These are phyloP conservation scores for Mucor saturninus DNA, from an alignment of 371 early-diverging fungal species.

Conservation along the genomic window DNA sequence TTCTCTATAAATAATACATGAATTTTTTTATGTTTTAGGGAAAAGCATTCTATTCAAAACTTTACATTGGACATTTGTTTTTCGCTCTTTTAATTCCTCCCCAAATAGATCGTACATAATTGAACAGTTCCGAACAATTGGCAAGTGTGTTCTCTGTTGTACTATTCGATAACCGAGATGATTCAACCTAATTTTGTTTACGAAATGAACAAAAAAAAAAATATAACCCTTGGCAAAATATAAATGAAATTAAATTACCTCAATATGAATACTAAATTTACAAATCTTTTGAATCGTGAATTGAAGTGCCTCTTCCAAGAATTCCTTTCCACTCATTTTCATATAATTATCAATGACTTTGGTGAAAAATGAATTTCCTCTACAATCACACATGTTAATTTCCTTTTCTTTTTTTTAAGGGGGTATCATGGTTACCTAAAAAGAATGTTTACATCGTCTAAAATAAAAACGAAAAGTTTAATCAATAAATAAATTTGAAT, in stretches of 20 bases:
- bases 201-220: background rate
- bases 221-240: background rate
- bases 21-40: background rate
- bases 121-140: slow-evolving; percentile 23
- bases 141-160: slow-evolving; percentile 16
- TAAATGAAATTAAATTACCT: slow-evolving; percentile 22
- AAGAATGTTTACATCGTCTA: slow-evolving; percentile 60
- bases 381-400: slow-evolving; percentile 22
- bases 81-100: slow-evolving; percentile 29
- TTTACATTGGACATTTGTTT: slow-evolving; percentile 37
- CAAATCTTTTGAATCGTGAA: slow-evolving; percentile 64
- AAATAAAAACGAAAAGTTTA: background rate
- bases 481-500: too few species aligned
- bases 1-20: slow-evolving; percentile 26
- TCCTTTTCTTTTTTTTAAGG: slow-evolving; percentile 1
- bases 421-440: slow-evolving; percentile 39
- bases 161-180: slow-evolving; percentile 25
- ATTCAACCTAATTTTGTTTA: slow-evolving; percentile 26
- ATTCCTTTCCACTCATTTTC: slow-evolving; percentile 76
- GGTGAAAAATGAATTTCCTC: slow-evolving; percentile 80
- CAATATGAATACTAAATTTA: slow-evolving; percentile 50
- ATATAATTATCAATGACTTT: slow-evolving; percentile 83
- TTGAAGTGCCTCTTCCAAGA: slow-evolving; percentile 74
- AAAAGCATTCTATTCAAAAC: background rate
- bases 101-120: slow-evolving; percentile 25